Evolutionary conservation across 2,329 filamentous ascomycete genomes (phyloP).

Genomic region (Talaromyces sp.): DNA sequence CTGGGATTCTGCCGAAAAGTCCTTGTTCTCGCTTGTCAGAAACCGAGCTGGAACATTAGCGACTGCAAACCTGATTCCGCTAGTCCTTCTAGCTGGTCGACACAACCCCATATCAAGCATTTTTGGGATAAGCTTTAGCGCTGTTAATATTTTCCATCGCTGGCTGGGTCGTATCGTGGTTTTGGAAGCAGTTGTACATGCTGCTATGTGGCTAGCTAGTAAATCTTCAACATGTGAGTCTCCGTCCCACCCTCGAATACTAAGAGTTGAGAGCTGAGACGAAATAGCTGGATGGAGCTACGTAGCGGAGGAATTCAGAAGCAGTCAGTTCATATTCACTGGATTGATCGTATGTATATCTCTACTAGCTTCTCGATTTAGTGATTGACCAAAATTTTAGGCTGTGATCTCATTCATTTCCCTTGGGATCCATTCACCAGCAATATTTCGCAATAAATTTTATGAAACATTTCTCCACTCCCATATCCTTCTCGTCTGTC

Average conservation of each 20-base stretch:
- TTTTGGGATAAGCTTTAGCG: conserved; percentile 41
- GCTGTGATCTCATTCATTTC: conserved; percentile 43
- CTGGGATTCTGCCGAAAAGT: background rate
- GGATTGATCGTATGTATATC: background rate
- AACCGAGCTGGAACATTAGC: conserved; percentile 32
- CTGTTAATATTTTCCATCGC: conserved; percentile 62
- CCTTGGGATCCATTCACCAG: conserved; percentile 64
- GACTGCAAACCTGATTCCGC: conserved; percentile 40
- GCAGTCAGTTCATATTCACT: background rate
- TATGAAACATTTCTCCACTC: conserved; percentile 86
- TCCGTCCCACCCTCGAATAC: background rate
- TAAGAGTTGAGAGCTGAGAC: background rate
- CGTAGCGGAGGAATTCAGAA: background rate
- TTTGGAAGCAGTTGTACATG: conserved; percentile 65
- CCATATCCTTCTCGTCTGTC: conserved; percentile 68
- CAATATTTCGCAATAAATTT: conserved; percentile 77
- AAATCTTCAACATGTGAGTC: background rate
- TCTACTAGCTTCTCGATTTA: no score
- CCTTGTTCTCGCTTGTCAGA: background rate
- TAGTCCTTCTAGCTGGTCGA: conserved; percentile 38
- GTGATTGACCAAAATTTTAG: no score
- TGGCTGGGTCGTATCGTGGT: conserved; percentile 73
- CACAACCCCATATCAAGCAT: conserved; percentile 41
- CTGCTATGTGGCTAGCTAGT: conserved; percentile 35
- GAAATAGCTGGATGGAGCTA: background rate